Evolutionary conservation across 2,329 filamentous ascomycete genomes (phyloP).

Genomic region (Plenodomus tracheiphilus): DNA sequence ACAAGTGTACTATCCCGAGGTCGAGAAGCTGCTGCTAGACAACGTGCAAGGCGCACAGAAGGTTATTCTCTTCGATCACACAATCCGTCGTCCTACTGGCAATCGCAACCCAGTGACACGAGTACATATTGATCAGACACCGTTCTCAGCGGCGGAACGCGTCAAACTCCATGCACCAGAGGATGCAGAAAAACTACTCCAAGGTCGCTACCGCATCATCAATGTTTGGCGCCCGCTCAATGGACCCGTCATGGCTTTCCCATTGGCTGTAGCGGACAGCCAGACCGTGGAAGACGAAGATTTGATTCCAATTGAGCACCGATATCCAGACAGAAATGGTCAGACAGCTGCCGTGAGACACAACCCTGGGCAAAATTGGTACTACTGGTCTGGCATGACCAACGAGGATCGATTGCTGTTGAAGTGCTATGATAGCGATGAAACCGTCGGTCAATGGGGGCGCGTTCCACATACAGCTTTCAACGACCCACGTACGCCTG

Average conservation of each 20-base stretch:
- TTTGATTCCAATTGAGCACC: conserved; percentile 72
- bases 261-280: conserved; percentile 62
- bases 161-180: conserved; percentile 68
- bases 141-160: conserved; percentile 65
- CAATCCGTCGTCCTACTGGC: conserved; percentile 71
- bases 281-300: conserved; percentile 62
- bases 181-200: conserved; percentile 68
- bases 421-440: conserved; percentile 75
- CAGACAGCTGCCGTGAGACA: conserved; percentile 72
- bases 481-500: conserved; percentile 70
- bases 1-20: conserved; percentile 79
- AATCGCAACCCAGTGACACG: conserved; percentile 69
- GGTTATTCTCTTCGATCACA: conserved; percentile 84
- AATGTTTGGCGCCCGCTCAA: conserved; percentile 79
- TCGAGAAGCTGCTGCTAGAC: conserved; percentile 71
- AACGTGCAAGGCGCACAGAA: conserved; percentile 67
- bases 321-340: conserved; percentile 71
- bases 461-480: conserved; percentile 63
- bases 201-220: conserved; percentile 76
- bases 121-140: conserved; percentile 85
- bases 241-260: conserved; percentile 59
- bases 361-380: conserved; percentile 69
- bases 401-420: conserved; percentile 72
- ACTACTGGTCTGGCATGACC: conserved; percentile 79
- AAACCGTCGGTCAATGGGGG: conserved; percentile 45